Conservation (phyloP, 208 protist species). For the Acanthamoeba lugdunensis region DNA sequence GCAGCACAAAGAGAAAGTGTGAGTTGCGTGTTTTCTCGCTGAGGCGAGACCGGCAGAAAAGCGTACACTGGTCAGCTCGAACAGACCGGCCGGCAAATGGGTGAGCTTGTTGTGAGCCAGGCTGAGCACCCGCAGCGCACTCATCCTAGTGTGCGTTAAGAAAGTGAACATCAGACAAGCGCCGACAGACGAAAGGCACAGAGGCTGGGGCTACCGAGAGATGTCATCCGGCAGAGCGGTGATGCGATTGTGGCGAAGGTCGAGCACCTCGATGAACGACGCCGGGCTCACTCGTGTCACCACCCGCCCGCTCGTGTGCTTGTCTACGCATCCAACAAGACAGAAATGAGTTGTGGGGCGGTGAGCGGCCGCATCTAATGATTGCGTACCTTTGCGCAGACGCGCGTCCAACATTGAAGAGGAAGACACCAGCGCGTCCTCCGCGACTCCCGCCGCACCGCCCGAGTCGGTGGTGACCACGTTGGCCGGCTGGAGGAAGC, state of each 20-base stretch:
- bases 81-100: constrained; percentile 1
- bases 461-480: neutral
- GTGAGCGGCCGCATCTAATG: neutral
- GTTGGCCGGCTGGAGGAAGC: neutral
- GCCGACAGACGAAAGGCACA: neutral
- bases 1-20: neutral
- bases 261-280: constrained; percentile 32
- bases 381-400: constrained; percentile 28
- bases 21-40: neutral
- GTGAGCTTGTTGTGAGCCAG: constrained; percentile 34
- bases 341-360: neutral
- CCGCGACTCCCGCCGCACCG: neutral
- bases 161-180: neutral
- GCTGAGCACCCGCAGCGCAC: constrained; percentile 24
- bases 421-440: constrained; percentile 3
- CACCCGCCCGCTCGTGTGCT: neutral
- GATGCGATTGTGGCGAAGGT: constrained; percentile 48
- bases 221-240: constrained; percentile 16
- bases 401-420: constrained; percentile 28
- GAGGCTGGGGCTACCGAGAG: neutral
- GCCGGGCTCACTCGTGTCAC: neutral
- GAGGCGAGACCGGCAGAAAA: neutral
- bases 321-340: neutral
- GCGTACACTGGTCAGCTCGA: constrained; percentile 33
- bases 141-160: neutral